These are phyloP conservation scores for Hyaloscypha bicolor DNA, from an alignment of 495 filamentous ascomycete species.

Conservation along the genomic window DNA sequence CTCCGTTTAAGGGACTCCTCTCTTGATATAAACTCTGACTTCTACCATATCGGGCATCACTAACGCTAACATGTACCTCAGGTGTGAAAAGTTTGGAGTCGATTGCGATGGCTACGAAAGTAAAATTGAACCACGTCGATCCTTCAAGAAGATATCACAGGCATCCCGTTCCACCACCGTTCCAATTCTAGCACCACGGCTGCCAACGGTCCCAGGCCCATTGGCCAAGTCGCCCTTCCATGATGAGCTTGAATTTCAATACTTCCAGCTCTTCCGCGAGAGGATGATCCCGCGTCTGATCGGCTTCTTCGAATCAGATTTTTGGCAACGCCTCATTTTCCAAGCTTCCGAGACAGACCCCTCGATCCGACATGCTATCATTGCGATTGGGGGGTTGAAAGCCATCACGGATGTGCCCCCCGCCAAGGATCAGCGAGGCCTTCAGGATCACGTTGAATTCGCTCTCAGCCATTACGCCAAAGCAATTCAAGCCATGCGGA, in stretches of 20 bases:
- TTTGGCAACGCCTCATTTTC: neutral
- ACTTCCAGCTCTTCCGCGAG: neutral
- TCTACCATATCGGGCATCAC: too few species aligned
- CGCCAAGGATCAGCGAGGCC: neutral
- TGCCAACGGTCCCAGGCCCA: too few species aligned
- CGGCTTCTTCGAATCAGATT: neutral
- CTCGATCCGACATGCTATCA: neutral
- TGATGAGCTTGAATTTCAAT: neutral
- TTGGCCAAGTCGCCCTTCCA: neutral
- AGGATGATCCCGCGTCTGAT: neutral
- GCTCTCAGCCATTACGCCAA: slow-evolving; percentile 1
- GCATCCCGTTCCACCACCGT: too few species aligned
- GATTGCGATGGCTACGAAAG: slow-evolving; percentile 1
- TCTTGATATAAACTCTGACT: too few species aligned
- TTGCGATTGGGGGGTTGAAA: neutral
- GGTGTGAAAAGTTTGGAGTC: neutral
- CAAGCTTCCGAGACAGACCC: neutral
- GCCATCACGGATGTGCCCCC: neutral
- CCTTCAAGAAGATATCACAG: too few species aligned
- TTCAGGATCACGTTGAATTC: neutral
- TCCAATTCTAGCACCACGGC: too few species aligned
- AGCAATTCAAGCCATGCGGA: slow-evolving; percentile 1
- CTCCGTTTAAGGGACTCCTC: too few species aligned
- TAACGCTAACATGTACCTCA: too few species aligned
- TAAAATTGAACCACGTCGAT: neutral